These are phyloP conservation scores for Lanmaoa pseudosensibilis DNA, from an alignment of 768 basidiomycete genomes.

Conservation along the genomic window DNA sequence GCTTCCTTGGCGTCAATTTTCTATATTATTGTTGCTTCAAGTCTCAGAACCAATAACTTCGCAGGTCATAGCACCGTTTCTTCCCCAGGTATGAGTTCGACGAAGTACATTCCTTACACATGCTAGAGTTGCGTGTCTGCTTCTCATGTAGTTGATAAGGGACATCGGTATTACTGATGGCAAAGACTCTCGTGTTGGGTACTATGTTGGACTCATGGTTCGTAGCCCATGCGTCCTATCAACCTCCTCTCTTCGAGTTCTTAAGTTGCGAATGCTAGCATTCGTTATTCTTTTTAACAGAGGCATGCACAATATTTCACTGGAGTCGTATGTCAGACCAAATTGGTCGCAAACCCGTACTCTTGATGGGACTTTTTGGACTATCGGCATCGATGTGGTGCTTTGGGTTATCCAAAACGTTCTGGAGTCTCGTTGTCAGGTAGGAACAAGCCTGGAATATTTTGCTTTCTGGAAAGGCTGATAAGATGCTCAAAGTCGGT, in stretches of 20 bases:
- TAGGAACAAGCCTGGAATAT: slow-evolving; percentile 1
- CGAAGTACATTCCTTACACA: background rate
- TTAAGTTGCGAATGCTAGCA: slow-evolving; percentile 30
- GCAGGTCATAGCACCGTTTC: slow-evolving; percentile 73
- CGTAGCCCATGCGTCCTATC: slow-evolving; percentile 12
- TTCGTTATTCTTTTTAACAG: slow-evolving; percentile 50
- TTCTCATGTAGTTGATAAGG: slow-evolving; percentile 23
- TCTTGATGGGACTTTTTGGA: slow-evolving; percentile 46
- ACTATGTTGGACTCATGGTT: slow-evolving; percentile 51
- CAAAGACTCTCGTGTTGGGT: slow-evolving; percentile 45
- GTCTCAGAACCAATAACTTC: slow-evolving; percentile 73
- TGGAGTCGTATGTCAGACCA: slow-evolving; percentile 53
- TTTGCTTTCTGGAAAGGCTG: background rate
- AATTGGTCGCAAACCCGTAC: slow-evolving; percentile 49
- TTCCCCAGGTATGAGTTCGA: slow-evolving; percentile 49
- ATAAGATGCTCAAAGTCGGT: slow-evolving; percentile 33
- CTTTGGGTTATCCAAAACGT: slow-evolving; percentile 49
- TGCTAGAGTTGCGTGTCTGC: background rate
- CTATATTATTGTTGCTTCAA: slow-evolving; percentile 66
- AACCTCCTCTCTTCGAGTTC: background rate
- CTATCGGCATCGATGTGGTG: slow-evolving; percentile 46
- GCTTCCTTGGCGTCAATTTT: slow-evolving; percentile 68
- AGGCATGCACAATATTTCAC: slow-evolving; percentile 47
- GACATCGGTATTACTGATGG: slow-evolving; percentile 41
- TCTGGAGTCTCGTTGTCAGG: slow-evolving; percentile 46